Evolutionary conservation across 2,329 filamentous ascomycete genomes (phyloP).

Genomic region (Scortechinia acanthostroma): DNA sequence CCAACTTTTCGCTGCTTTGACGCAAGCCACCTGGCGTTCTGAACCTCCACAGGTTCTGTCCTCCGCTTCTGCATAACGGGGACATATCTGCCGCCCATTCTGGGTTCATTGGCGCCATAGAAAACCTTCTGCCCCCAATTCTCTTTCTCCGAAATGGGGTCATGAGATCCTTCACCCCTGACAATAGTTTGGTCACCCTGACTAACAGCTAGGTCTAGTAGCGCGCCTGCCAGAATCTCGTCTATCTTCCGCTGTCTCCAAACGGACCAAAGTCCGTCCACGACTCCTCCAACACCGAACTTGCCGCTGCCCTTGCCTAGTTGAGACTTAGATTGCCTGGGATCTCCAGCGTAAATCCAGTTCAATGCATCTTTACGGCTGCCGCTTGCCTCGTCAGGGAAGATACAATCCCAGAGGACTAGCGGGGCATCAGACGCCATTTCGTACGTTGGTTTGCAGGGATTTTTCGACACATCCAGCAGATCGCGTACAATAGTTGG

Average conservation of each 20-base stretch:
- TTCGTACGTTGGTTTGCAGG: slow-evolving; percentile 75
- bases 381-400: slow-evolving; percentile 45
- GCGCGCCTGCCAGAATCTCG: slow-evolving; percentile 70
- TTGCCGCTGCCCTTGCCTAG: slow-evolving; percentile 38
- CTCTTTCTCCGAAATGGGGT: background rate
- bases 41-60: background rate
- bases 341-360: slow-evolving; percentile 77
- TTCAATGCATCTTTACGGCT: slow-evolving; percentile 51
- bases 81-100: background rate
- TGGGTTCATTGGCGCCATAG: background rate
- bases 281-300: slow-evolving; percentile 57
- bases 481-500: slow-evolving; percentile 68
- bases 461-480: slow-evolving; percentile 65
- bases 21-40: background rate
- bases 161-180: background rate
- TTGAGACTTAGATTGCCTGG: background rate
- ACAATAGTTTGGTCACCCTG: slow-evolving; percentile 18
- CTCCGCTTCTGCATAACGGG: background rate
- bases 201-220: slow-evolving; percentile 56
- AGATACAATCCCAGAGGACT: slow-evolving; percentile 93
- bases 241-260: slow-evolving; percentile 87
- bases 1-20: background rate
- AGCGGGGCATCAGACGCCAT: slow-evolving; percentile 87
- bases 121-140: background rate
- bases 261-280: slow-evolving; percentile 71